These are phyloP conservation scores for Boletus holoroseus DNA, from an alignment of 1,284 basidiomycete genomes.

Conservation along the genomic window DNA sequence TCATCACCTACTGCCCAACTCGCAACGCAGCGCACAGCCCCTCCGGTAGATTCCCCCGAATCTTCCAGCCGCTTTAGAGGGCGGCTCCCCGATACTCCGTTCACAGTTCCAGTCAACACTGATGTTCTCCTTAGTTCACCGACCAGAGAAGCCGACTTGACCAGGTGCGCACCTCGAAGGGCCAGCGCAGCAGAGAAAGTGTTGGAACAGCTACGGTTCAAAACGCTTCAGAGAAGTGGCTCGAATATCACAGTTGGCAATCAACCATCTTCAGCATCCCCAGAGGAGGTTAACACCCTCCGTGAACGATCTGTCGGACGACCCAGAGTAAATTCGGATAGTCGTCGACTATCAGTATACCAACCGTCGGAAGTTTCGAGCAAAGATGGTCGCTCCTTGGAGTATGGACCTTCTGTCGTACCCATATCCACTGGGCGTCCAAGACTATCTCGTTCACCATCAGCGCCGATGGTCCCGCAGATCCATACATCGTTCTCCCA, in stretches of 20 bases:
- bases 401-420: constrained; percentile 22
- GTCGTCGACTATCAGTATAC: constrained; percentile 25
- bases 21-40: constrained; percentile 23
- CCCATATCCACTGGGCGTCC: constrained; percentile 38
- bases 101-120: constrained; percentile 28
- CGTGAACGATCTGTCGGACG: constrained; percentile 23
- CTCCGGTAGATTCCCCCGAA: constrained; percentile 27
- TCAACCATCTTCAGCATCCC: constrained; percentile 18
- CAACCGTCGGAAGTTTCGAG: constrained; percentile 25
- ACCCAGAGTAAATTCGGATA: constrained; percentile 30
- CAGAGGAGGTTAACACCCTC: constrained; percentile 14
- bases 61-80: constrained; percentile 29
- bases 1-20: constrained; percentile 30
- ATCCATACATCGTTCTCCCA: constrained; percentile 30
- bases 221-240: constrained; percentile 41
- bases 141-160: constrained; percentile 18
- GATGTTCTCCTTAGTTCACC: constrained; percentile 28
- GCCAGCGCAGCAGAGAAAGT: constrained; percentile 56
- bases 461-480: constrained; percentile 34
- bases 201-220: constrained; percentile 50
- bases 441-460: constrained; percentile 43
- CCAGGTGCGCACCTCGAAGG: constrained; percentile 30
- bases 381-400: constrained; percentile 24
- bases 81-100: constrained; percentile 28
- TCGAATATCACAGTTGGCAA: constrained; percentile 32